A percentile compares a stretch with the other conserved stretches of the same genome.
These are phyloP conservation scores for Colletotrichum endophyticum DNA, from an alignment of 2,329 filamentous ascomycete genomes.

Conservation along the genomic window DNA sequence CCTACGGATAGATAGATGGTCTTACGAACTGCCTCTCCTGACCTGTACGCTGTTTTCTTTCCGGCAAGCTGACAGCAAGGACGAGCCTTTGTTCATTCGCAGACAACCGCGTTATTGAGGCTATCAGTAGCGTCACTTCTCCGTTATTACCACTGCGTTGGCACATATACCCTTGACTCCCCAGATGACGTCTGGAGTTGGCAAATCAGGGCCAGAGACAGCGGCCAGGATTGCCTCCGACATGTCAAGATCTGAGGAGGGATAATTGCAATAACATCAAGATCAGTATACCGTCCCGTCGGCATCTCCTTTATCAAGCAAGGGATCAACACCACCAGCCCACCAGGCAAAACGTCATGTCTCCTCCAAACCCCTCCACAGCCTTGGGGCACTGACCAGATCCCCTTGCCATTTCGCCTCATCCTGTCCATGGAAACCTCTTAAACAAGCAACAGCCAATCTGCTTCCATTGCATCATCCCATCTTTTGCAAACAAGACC, in stretches of 20 bases:
- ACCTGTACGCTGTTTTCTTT: neutral
- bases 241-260: neutral
- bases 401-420: neutral
- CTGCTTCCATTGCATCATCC: neutral
- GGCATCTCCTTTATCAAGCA: neutral
- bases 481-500: neutral
- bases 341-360: conserved; percentile 9
- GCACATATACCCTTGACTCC: conserved; percentile 9
- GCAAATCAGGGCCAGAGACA: neutral
- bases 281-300: neutral
- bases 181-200: neutral
- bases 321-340: neutral
- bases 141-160: neutral
- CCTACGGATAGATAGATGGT: neutral
- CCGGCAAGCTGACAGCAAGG: neutral
- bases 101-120: neutral
- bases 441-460: neutral
- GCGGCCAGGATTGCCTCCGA: neutral
- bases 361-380: neutral
- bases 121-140: neutral
- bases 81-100: neutral
- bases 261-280: neutral
- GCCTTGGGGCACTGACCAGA: neutral
- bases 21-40: neutral
- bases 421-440: neutral